Evolutionary conservation across 2,329 filamentous ascomycete species (phyloP).

Genomic region (Tolypocladium nubicola): DNA sequence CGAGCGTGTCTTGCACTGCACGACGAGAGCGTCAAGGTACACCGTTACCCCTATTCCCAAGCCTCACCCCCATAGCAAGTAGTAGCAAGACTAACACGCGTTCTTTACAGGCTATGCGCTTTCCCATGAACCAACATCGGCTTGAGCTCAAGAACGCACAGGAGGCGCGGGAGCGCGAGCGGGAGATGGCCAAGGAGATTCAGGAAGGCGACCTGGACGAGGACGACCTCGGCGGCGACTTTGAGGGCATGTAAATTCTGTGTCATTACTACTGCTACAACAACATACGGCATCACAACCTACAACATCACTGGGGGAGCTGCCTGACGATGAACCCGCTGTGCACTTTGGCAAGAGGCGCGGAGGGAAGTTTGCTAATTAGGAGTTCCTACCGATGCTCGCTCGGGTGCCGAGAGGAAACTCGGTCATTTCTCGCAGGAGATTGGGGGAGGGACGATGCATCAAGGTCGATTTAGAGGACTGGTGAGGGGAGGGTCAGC

Average conservation of each 20-base stretch:
- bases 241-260: conserved; percentile 74
- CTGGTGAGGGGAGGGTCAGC: not conserved
- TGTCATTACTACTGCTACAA: conserved; percentile 1
- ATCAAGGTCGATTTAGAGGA: not conserved
- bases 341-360: not conserved
- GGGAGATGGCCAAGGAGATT: conserved; percentile 97
- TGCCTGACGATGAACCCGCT: not conserved
- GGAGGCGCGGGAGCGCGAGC: conserved; percentile 91
- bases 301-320: not conserved
- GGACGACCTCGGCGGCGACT: conserved; percentile 90
- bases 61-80: conserved; percentile 2
- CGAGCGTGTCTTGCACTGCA: conserved; percentile 82
- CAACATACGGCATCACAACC: not conserved
- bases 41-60: not conserved
- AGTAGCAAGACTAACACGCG: conserved; percentile 5
- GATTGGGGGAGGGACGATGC: not conserved
- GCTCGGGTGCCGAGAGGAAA: not conserved
- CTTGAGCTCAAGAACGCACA: conserved; percentile 96
- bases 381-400: not conserved
- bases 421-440: not conserved
- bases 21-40: conserved; percentile 95
- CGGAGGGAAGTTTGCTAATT: not conserved
- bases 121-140: conserved; percentile 98
- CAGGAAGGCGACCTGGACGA: conserved; percentile 95
- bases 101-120: conserved; percentile 72